phyloP scores from a whole-genome alignment of 148 eudicot genomes.

The Cornus controversa region DNA sequence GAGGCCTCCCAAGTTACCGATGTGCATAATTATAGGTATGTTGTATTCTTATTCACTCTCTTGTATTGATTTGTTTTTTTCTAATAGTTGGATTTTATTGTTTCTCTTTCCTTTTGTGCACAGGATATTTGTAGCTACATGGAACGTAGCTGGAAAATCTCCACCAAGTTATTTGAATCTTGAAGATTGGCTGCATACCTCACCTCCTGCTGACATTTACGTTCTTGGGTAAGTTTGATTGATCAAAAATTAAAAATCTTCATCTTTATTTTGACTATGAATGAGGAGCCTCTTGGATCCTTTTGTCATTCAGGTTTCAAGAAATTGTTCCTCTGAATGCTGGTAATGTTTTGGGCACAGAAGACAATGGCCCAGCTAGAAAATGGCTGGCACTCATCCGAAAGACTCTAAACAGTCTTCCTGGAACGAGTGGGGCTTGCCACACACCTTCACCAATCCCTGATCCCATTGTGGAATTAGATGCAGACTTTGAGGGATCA shows the following conservation, averaged over 20 bases:
- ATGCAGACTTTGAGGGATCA: slow-evolving; percentile 73
- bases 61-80: not conserved
- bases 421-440: slow-evolving; percentile 53
- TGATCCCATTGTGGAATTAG: slow-evolving; percentile 75
- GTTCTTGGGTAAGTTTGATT: slow-evolving; percentile 77
- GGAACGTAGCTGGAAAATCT: slow-evolving; percentile 99
- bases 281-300: slow-evolving; percentile 2
- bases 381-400: slow-evolving; percentile 87
- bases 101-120: slow-evolving; percentile 5
- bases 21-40: slow-evolving; percentile 73
- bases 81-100: not conserved
- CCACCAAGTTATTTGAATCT: slow-evolving; percentile 87
- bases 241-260: not conserved
- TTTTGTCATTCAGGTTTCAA: slow-evolving; percentile 63
- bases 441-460: slow-evolving; percentile 71
- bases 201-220: slow-evolving; percentile 95
- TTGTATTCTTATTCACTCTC: not conserved
- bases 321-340: slow-evolving; percentile 98
- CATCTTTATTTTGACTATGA: not conserved
- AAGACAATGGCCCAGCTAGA: slow-evolving; percentile 88
- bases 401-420: slow-evolving; percentile 72
- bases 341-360: slow-evolving; percentile 96
- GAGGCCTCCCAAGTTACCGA: slow-evolving; percentile 70
- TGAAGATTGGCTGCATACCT: slow-evolving; percentile 94
- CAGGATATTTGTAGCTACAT: slow-evolving; percentile 90